A percentile compares a stretch with the other conserved stretches of the same genome.
Conservation (phyloP, 768 basidiomycete species). For the Tylopilus felleus region DNA sequence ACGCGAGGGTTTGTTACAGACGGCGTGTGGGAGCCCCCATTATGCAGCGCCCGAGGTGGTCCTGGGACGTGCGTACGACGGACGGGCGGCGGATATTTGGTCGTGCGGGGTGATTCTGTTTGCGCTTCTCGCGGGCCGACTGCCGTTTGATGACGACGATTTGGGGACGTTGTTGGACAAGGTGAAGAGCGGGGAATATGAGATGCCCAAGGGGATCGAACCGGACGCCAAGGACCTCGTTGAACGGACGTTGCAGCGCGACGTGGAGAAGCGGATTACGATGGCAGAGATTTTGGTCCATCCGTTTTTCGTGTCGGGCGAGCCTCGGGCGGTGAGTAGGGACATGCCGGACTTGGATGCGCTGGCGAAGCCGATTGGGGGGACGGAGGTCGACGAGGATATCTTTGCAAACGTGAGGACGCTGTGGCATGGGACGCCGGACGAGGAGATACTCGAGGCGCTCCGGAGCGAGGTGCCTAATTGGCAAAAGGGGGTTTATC, state of each 20-base stretch:
- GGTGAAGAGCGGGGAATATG: conserved; percentile 69
- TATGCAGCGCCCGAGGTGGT: conserved; percentile 94
- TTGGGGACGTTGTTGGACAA: conserved; percentile 72
- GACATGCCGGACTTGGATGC: conserved; percentile 59
- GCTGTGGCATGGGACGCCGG: conserved; percentile 82
- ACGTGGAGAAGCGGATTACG: conserved; percentile 72
- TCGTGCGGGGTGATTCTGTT: conserved; percentile 93
- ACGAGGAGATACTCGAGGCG: conserved; percentile 67
- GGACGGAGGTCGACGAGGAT: conserved; percentile 72
- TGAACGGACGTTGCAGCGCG: conserved; percentile 72
- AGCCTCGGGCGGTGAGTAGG: conserved; percentile 41
- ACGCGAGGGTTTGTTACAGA: conserved; percentile 58
- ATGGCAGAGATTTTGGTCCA: conserved; percentile 78
- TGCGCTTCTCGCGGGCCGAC: conserved; percentile 77
- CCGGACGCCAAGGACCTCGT: conserved; percentile 74
- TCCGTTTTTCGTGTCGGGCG: conserved; percentile 67
- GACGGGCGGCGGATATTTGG: conserved; percentile 91
- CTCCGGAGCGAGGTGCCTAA: conserved; percentile 67
- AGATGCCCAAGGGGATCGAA: conserved; percentile 71
- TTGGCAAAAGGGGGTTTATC: conserved; percentile 97
- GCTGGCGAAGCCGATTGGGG: conserved; percentile 66
- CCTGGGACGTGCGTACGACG: conserved; percentile 78
- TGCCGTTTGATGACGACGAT: conserved; percentile 95
- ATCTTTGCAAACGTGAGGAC: conserved; percentile 88
- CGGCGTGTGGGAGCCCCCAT: conserved; percentile 92